phyloP scores from a whole-genome alignment of 1,284 basidiomycete genomes.

The Volvariella volvacea region DNA sequence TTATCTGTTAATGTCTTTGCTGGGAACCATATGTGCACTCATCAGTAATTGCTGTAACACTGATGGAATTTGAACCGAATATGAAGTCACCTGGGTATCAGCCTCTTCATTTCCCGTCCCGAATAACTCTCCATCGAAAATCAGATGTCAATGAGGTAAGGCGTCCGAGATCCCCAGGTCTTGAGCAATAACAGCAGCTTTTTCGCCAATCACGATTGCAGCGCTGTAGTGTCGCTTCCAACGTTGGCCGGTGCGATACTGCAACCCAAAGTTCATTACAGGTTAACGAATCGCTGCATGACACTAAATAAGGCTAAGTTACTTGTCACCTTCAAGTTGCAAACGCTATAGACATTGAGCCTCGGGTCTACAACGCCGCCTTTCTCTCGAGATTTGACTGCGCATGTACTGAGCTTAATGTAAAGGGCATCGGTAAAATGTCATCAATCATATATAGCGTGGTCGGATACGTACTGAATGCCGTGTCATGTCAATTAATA shows the following conservation, averaged over 20 bases:
- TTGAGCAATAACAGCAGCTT: conserved; percentile 16
- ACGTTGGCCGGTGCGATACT: conserved; percentile 15
- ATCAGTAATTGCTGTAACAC: too few relatives aligned
- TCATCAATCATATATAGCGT: conserved; percentile 47
- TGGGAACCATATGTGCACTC: too few relatives aligned
- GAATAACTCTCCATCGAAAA: too few relatives aligned
- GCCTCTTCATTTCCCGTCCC: too few relatives aligned
- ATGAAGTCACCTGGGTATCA: too few relatives aligned
- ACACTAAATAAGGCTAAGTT: conserved; percentile 1
- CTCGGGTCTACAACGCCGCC: conserved; percentile 15
- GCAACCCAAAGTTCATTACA: too few relatives aligned
- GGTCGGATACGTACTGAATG: conserved; percentile 53
- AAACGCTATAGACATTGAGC: conserved; percentile 15
- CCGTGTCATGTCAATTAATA: conserved; percentile 49
- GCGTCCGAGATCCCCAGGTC: conserved; percentile 13
- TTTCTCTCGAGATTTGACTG: conserved; percentile 14
- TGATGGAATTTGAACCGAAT: too few relatives aligned
- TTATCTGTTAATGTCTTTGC: too few relatives aligned
- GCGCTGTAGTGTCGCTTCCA: conserved; percentile 18
- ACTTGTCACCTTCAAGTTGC: conserved; percentile 14
- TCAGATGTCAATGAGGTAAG: too few relatives aligned
- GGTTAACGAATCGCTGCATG: too few relatives aligned
- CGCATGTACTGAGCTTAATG: conserved; percentile 10
- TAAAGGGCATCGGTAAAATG: conserved; percentile 7
- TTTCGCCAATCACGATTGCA: conserved; percentile 18